Percentiles rank a stretch among this genome's conserved stretches.
Conservation (phyloP, 805 yeast genomes). For the Yamadazyma phyllophila region DNA sequence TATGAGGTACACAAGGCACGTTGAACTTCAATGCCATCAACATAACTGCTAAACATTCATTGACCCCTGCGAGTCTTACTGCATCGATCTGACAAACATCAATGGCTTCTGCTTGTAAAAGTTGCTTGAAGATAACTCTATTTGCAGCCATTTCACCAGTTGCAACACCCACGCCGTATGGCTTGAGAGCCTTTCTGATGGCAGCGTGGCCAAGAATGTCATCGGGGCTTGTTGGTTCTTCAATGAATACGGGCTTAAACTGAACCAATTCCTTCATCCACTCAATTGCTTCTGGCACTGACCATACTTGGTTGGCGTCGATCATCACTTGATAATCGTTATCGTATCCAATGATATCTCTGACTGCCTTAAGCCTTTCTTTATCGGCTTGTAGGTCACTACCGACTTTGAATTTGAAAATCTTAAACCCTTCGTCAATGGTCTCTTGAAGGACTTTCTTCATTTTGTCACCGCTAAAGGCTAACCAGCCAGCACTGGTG, state of each 20-base stretch:
- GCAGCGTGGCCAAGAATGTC: constrained; percentile 18
- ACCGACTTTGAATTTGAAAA: constrained; percentile 44
- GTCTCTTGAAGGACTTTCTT: constrained; percentile 24
- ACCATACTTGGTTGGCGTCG: constrained; percentile 17
- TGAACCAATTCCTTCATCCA: constrained; percentile 18
- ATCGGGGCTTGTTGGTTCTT: constrained; percentile 17
- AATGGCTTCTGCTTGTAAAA: constrained; percentile 16
- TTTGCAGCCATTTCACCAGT: constrained; percentile 19
- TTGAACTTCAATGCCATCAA: constrained; percentile 16
- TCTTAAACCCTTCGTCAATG: constrained; percentile 34
- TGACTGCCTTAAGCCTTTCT: constrained; percentile 30
- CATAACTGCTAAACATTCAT: constrained; percentile 18
- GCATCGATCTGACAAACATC: constrained; percentile 18
- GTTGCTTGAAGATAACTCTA: constrained; percentile 16
- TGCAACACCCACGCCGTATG: constrained; percentile 16
- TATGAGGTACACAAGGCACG: constrained; percentile 17
- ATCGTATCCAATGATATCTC: constrained; percentile 41
- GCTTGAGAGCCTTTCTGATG: constrained; percentile 16
- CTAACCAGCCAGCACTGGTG: constrained; percentile 47
- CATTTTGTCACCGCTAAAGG: constrained; percentile 42
- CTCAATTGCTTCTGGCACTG: constrained; percentile 17
- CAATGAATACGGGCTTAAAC: constrained; percentile 16
- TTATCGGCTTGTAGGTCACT: constrained; percentile 34
- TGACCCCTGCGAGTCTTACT: constrained; percentile 16
- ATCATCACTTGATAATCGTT: constrained; percentile 19